Evolutionary conservation across 2,329 filamentous ascomycete genomes (phyloP).

Genomic region (Hypoxylon sp.): DNA sequence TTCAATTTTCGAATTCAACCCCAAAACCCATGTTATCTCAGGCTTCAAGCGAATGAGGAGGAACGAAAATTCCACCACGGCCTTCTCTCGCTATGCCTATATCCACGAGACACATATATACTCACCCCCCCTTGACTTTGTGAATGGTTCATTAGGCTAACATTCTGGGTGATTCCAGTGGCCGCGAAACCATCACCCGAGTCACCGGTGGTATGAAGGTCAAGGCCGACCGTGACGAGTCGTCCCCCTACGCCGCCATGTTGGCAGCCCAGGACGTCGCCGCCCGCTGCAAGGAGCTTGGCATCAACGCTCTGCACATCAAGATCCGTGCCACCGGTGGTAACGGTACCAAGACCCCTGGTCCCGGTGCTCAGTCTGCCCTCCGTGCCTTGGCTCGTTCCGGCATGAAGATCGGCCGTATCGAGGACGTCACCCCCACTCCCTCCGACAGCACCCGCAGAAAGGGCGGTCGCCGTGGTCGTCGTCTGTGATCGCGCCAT

Average conservation of each 20-base stretch:
- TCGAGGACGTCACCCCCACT: conserved; percentile 99
- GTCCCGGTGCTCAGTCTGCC: conserved; percentile 98
- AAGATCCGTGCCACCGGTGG: conserved; percentile 99
- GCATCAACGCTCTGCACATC: conserved; percentile 96
- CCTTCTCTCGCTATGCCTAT: conserved; percentile 36
- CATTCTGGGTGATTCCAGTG: conserved; percentile 81
- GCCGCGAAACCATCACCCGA: conserved; percentile 99
- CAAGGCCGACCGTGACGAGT: conserved; percentile 99
- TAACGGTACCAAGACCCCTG: conserved; percentile 99
- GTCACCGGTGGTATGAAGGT: conserved; percentile 99
- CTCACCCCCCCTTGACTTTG: conserved; percentile 28
- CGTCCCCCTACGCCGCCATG: conserved; percentile 99
- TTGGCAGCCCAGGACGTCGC: conserved; percentile 99
- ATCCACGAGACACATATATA: conserved; percentile 21
- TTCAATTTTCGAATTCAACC: conserved; percentile 7
- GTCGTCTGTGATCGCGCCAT: conserved; percentile 87
- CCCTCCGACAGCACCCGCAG: conserved; percentile 99
- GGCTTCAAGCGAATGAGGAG: conserved; percentile 38
- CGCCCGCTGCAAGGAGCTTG: conserved; percentile 80
- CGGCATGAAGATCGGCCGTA: conserved; percentile 99
- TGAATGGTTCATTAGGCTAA: conserved; percentile 68
- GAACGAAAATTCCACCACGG: conserved; percentile 30
- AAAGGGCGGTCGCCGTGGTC: conserved; percentile 99
- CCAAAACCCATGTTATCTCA: conserved; percentile 10
- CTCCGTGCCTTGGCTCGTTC: conserved; percentile 98